Base-by-base conservation (phyloP, 1,139 yeast genomes). In the Hansenula lynferdii region DNA sequence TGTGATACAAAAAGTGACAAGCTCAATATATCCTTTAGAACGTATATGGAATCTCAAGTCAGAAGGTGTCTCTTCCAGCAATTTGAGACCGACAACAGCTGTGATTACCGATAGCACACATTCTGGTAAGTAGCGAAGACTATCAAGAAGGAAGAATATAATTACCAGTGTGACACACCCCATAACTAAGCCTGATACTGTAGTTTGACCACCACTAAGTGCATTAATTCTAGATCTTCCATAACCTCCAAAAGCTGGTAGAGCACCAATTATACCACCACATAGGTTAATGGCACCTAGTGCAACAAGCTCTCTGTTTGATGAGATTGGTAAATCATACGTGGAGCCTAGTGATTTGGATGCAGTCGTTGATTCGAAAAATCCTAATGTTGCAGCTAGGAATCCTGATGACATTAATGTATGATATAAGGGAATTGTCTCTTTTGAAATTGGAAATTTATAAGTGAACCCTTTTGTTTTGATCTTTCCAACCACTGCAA, bases 231-330 rank as follows among this genome's bases (percentile, higher is more conserved):
- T 90, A 27, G 95, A 82, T 56, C 98, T 73, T 2, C 97, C 97
- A 56, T 92, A 92, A 0, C 98, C 97, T 3, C 98, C 98, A 69
- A 90, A 90, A 1, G 96, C 80, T 0, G 98, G 97, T 12, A 92
- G 65, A 0, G 92, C 85, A 4, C 96, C 92, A 50, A 86, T 43
- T 12, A 49, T 22, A 17, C 56, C 56, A 18, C 57, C 58, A 39
- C 63, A 78, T 17, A 77, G 44, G 53, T 90, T 92, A 36, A 85
- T 77, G 17, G 75, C 63, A 0, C 98, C 98, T 34, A 92, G 66
- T 0, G 97, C 97, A 8, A 84, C 83, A 38, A 84, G 62, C 52
- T 84, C 94, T 47, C 90, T 68, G 52, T 84, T 83, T 2, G 90
- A 77, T 0, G 90, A 80, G 6, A 83, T 77, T 0, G 86, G 83